Evolutionary conservation across 768 basidiomycete genomes (phyloP), one percentile per base, ranked within the genome.

Genomic region (Russula griseocarnosa): DNA sequence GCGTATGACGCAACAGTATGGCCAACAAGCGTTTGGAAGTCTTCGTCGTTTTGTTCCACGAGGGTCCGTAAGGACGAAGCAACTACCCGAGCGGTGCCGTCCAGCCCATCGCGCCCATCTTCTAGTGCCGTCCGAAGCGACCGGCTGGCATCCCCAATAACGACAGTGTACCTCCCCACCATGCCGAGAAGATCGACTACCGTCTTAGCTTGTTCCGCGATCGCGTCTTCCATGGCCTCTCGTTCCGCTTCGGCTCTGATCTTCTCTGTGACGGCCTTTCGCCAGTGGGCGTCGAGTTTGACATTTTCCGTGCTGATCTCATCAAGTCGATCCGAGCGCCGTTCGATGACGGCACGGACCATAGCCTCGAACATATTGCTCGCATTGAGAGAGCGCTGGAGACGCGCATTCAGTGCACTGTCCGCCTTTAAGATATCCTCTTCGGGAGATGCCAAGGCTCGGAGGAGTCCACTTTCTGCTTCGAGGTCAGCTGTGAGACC

Each of bases 301-400:
- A 94, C 76, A 66, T 83, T 87, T 64, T 90, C 86, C 28, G 85
- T 72, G 69, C 80, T 82, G 44, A 82, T 70, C 30, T 92, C 88
- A 71, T 93, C 92, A 40, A 92, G 75, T 68, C 85, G 86, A 66
- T 92, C 90, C 5, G 87, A 89, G 65, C 82, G 85, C 59, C 92
- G 79, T 70, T 94, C 89, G 38, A 87, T 84, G 55, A 87, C 86
- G 18, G 90, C 90, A n/a, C 88, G 84, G 71, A 94, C 82, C 42
- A 88, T 90, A 18, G 90, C 92, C 53, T 92, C 90, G 70, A 94
- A 92, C 81, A 94, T 88, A 36, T 87, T 84, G 65, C 77, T 80
- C 5, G 90, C 85, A 71, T 92, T 94, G 62, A 81, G 80, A 3
- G 90, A 87, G 6, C 86, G 83, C 70, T 84, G 82, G 32, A 90